Conservation (phyloP, 495 filamentous ascomycete species). For the Massariosphaeria phaeospora region DNA sequence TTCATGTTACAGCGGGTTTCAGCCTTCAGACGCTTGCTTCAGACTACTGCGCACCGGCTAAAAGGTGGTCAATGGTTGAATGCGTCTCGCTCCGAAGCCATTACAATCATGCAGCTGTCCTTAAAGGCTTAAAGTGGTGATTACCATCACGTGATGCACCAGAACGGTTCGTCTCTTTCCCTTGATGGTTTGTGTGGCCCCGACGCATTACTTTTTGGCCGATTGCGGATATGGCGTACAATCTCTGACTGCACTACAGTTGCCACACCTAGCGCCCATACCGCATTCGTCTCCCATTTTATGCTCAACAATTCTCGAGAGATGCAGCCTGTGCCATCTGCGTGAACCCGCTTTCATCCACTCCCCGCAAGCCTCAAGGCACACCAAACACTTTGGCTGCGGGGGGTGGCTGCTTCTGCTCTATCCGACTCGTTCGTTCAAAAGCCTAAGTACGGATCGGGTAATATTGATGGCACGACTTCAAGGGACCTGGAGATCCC, state of each 20-base stretch:
- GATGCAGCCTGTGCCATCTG: not conserved
- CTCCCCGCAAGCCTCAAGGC: not conserved
- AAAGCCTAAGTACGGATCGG: not conserved
- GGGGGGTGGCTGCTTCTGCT: not conserved
- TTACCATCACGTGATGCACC: constrained; percentile 18
- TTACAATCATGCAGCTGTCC: constrained; percentile 11
- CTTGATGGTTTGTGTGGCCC: not conserved
- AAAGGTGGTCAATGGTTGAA: constrained; percentile 13
- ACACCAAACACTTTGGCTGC: constrained; percentile 8
- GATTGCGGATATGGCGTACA: not conserved
- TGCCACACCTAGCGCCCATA: constrained; percentile 7
- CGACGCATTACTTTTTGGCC: constrained; percentile 11
- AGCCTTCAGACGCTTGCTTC: constrained; percentile 17
- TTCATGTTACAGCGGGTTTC: constrained; percentile 13
- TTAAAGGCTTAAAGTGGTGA: not conserved
- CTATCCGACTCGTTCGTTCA: constrained; percentile 1
- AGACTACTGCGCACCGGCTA: constrained; percentile 16
- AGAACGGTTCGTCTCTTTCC: not conserved
- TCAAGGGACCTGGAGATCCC: not conserved
- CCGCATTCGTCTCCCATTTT: not conserved
- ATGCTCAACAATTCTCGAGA: constrained; percentile 2
- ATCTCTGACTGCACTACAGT: not conserved
- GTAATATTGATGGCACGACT: not conserved
- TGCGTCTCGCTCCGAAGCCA: constrained; percentile 9
- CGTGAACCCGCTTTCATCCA: not conserved